A percentile compares a stretch with the other conserved stretches of the same genome.
phyloP scores from a whole-genome alignment of 306 rosid genomes.

The Vachellia collinsii region DNA sequence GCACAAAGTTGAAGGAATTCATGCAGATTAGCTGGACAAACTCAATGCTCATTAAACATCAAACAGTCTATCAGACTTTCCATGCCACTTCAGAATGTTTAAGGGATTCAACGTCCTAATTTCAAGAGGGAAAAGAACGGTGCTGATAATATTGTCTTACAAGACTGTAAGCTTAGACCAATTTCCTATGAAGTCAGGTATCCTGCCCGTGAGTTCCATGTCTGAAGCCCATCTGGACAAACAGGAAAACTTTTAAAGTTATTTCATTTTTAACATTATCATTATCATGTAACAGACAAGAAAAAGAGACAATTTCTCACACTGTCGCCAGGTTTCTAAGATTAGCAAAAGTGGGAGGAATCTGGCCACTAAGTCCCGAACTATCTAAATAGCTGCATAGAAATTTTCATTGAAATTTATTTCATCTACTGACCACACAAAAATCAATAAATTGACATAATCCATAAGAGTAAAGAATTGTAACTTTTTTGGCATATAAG shows the following conservation, averaged over 20 bases:
- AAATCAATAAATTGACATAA: not conserved
- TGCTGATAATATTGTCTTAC: slow-evolving; percentile 54
- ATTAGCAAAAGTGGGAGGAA: slow-evolving; percentile 73
- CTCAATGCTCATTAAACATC: not conserved
- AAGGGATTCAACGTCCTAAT: not conserved
- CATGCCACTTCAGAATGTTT: not conserved
- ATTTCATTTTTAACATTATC: not conserved
- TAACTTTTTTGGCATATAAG: not conserved
- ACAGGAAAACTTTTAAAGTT: not conserved
- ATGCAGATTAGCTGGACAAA: not conserved
- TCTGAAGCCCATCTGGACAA: slow-evolving; percentile 76
- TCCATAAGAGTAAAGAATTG: slow-evolving; percentile 6
- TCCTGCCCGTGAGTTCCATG: slow-evolving; percentile 57
- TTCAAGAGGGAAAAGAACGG: not conserved
- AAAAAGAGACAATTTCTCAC: slow-evolving; percentile 51
- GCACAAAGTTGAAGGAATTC: not conserved
- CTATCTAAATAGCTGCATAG: slow-evolving; percentile 67
- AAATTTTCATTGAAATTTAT: slow-evolving; percentile 35
- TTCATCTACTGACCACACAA: slow-evolving; percentile 4
- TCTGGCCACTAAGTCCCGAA: slow-evolving; percentile 74
- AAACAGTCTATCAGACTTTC: not conserved
- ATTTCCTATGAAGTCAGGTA: slow-evolving; percentile 79
- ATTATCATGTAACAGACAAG: slow-evolving; percentile 4
- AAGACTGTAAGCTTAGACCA: slow-evolving; percentile 61
- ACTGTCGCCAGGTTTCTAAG: slow-evolving; percentile 48